phyloP scores from a whole-genome alignment of 148 eudicot species.

The Chenopodium suecicum region DNA sequence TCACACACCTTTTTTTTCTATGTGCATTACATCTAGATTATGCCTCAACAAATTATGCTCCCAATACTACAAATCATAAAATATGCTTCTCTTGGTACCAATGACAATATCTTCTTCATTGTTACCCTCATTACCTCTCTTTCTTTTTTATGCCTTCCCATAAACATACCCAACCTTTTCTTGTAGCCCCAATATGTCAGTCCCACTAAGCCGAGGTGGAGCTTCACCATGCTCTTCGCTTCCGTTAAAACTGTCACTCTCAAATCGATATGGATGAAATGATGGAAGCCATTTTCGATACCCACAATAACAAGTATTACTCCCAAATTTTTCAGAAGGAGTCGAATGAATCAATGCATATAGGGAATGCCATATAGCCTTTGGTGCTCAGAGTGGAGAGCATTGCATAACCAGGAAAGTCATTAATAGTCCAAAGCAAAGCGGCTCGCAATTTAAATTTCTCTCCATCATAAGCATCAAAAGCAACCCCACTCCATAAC shows the following conservation, averaged over 20 bases:
- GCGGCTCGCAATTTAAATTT: neutral
- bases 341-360: conserved; percentile 6
- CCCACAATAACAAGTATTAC: conserved; percentile 8
- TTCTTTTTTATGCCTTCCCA: neutral
- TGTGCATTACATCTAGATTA: conserved; percentile 22
- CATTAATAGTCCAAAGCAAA: conserved; percentile 16
- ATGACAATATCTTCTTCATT: neutral
- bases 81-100: neutral
- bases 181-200: neutral
- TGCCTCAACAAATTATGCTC: conserved; percentile 14
- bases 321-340: neutral
- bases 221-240: neutral
- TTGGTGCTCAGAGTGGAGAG: conserved; percentile 15
- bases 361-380: conserved; percentile 20
- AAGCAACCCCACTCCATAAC: conserved; percentile 16
- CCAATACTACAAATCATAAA: neutral
- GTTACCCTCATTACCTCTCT: neutral
- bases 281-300: conserved; percentile 4
- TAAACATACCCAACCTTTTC: neutral
- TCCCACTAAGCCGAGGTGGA: neutral
- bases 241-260: conserved; percentile 14
- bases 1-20: conserved; percentile 10
- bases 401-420: conserved; percentile 24
- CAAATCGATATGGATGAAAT: conserved; percentile 3
- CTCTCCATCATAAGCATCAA: conserved; percentile 4